Conservation (phyloP, 1,284 basidiomycete genomes). For the Ustilago crameri region DNA sequence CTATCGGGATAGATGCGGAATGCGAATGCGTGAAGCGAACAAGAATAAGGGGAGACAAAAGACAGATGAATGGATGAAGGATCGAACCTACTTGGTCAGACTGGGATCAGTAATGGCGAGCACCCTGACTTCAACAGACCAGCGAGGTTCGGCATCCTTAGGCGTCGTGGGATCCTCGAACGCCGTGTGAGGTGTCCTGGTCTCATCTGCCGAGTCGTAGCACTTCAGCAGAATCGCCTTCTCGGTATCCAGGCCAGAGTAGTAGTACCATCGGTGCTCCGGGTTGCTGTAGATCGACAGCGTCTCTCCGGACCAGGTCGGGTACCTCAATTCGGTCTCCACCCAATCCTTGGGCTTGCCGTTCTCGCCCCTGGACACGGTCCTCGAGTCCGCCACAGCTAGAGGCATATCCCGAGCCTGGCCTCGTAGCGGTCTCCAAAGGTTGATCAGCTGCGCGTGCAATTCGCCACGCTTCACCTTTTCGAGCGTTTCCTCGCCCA, state of each 20-base stretch:
- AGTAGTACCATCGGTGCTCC: conserved; percentile 76
- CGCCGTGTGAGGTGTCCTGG: conserved; percentile 59
- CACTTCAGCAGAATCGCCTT: conserved; percentile 78
- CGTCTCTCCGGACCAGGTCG: conserved; percentile 54
- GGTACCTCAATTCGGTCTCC: conserved; percentile 47
- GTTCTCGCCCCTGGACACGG: conserved; percentile 68
- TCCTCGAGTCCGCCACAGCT: conserved; percentile 75
- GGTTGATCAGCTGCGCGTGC: conserved; percentile 78
- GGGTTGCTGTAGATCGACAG: conserved; percentile 72
- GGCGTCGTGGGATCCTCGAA: conserved; percentile 51
- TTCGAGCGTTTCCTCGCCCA: conserved; percentile 51
- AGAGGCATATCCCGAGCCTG: conserved; percentile 75
- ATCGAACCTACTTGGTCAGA: conserved; percentile 8
- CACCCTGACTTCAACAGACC: conserved; percentile 56
- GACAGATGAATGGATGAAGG: not conserved
- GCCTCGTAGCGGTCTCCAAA: conserved; percentile 76
- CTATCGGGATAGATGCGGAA: no score
- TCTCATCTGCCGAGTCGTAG: conserved; percentile 69
- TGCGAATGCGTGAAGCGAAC: no score
- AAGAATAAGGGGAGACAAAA: no score
- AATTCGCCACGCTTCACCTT: conserved; percentile 47
- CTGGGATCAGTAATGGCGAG: conserved; percentile 51
- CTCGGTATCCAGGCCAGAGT: conserved; percentile 75
- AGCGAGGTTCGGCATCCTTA: conserved; percentile 47
- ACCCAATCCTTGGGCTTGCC: conserved; percentile 50